A percentile compares a stretch with the other conserved stretches of the same genome.
These are phyloP conservation scores for Gyromitra esculenta DNA, from an alignment of 2,329 filamentous ascomycete genomes.

Conservation along the genomic window DNA sequence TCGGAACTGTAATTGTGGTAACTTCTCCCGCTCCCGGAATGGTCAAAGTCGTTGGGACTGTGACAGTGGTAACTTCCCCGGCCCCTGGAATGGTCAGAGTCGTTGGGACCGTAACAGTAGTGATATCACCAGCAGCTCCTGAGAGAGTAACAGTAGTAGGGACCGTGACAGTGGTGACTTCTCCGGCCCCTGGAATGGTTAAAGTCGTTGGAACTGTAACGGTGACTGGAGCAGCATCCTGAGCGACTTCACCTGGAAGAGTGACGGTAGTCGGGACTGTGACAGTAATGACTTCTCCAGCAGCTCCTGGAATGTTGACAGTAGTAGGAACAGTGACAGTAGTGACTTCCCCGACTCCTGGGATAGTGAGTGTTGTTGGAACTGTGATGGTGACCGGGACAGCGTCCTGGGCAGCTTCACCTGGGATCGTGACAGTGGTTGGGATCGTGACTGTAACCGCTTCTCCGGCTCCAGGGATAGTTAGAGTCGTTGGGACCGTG, in stretches of 20 bases:
- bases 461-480: background rate
- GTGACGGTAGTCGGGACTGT: background rate
- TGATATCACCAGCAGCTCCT: background rate
- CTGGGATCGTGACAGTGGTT: no score
- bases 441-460: background rate
- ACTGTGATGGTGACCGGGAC: background rate
- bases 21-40: background rate
- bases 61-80: no score
- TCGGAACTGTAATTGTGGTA: background rate
- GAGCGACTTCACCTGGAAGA: no score
- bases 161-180: background rate
- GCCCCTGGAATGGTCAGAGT: background rate
- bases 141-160: background rate
- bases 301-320: background rate
- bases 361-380: conserved; percentile 4
- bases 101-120: background rate
- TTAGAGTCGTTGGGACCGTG: background rate
- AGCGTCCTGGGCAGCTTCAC: background rate
- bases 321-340: background rate
- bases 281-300: background rate
- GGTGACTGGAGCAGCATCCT: no score
- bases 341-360: background rate
- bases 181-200: no score
- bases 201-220: no score
- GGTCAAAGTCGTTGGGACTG: no score